Base-by-base conservation (phyloP, 2,329 filamentous ascomycete species). In the Penicillium aurantiogriseum region DNA sequence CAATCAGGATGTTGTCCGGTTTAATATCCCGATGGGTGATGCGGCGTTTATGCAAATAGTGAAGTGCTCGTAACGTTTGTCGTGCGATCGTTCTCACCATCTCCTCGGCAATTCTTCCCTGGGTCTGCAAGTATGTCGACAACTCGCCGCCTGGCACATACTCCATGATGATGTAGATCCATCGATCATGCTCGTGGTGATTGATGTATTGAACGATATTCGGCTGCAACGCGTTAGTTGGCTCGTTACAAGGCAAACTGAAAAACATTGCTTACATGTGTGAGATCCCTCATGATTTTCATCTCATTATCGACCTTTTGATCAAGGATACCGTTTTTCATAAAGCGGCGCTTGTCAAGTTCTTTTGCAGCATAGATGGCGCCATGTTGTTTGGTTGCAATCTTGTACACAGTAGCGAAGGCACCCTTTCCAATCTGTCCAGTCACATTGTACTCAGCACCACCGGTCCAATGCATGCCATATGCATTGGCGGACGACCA, bases 11-110 rank as follows among this genome's bases (percentile, higher is more conserved):
- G 69, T 99, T 99, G 79, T 99, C 94, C 0, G 94, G 94, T 72
- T 99, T 99, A 70, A 99, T 92, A 74, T 99, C 94, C n/a, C 94
- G 89, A 76, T 99, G 94, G 0, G 93, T 97, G 66, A 99, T 97
- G 69, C 89, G 91, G 67, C 89, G 88, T 52, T 82, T 80, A 73
- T 99, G 94, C 9, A 99, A 81, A 72, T 99, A 97, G 31, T 86
- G 86, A 51, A 99, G 79, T 2, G 93, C 93, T 64, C 88, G 85
- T 43, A 97, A 78, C 36, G 97, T 84, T 57, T 80, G 78, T 11
- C 76, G 73, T 17, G 92, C 85, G 73, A 97, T 89, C 5, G 79
- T 79, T 72, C 88, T 86, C n/a, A 86, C 88, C 63, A 87, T 79
- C 0, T 74, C 65, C 70, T 97, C 93, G 0, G 80, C 75, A 50